These are phyloP conservation scores for Alternaria angustiovoidea DNA, from an alignment of 2,329 filamentous ascomycete species.

Conservation along the genomic window DNA sequence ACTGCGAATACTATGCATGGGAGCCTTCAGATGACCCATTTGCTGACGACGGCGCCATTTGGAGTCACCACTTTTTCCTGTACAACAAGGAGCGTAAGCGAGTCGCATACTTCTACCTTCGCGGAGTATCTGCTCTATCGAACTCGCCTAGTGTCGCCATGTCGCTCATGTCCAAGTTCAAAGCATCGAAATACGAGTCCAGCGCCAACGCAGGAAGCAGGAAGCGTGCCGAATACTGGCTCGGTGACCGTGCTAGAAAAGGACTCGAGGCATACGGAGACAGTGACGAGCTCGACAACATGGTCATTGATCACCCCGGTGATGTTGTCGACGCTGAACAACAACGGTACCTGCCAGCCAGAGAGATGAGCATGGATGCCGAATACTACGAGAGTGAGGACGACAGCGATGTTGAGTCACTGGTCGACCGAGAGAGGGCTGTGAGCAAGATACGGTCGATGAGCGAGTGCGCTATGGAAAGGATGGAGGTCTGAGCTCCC, in stretches of 20 bases:
- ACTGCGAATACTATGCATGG: slow-evolving; percentile 91
- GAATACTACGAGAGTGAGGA: slow-evolving; percentile 44
- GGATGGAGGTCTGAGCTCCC: slow-evolving; percentile 58
- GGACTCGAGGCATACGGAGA: slow-evolving; percentile 55
- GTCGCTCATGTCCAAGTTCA: slow-evolving; percentile 49
- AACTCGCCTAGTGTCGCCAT: slow-evolving; percentile 62
- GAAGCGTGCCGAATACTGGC: slow-evolving; percentile 89
- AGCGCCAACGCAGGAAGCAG: slow-evolving; percentile 66
- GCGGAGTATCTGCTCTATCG: slow-evolving; percentile 81
- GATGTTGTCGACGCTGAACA: slow-evolving; percentile 50
- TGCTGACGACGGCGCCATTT: slow-evolving; percentile 91
- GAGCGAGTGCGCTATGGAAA: slow-evolving; percentile 63
- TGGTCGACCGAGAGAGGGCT: slow-evolving; percentile 38
- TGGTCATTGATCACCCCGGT: slow-evolving; percentile 50
- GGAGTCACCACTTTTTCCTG: slow-evolving; percentile 96
- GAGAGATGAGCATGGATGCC: slow-evolving; percentile 42
- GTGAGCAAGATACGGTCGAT: slow-evolving; percentile 59
- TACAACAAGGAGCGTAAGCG: slow-evolving; percentile 93
- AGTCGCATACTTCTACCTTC: slow-evolving; percentile 91
- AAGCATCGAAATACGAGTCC: slow-evolving; percentile 55
- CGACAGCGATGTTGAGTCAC: slow-evolving; percentile 46
- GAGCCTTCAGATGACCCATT: slow-evolving; percentile 89
- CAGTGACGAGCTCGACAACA: slow-evolving; percentile 55
- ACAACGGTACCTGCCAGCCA: slow-evolving; percentile 46
- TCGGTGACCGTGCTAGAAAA: slow-evolving; percentile 70